phyloP scores from a whole-genome alignment of 148 eudicot genomes.

The Silene uniflora region DNA sequence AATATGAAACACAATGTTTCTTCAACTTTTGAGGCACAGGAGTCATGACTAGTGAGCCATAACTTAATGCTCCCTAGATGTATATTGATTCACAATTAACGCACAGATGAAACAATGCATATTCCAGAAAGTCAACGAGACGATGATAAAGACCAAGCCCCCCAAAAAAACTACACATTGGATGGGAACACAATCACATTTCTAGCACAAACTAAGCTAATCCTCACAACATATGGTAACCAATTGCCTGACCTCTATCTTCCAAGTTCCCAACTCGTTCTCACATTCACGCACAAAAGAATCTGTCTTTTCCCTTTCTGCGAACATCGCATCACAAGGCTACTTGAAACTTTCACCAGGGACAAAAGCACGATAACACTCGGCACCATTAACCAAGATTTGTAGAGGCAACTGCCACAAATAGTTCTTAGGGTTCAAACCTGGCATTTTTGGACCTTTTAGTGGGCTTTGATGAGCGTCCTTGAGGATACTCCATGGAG shows the following conservation, averaged over 20 bases:
- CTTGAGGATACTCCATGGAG: slow-evolving; percentile 75
- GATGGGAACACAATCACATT: slow-evolving; percentile 19
- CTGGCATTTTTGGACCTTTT: slow-evolving; percentile 4
- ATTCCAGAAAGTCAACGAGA: slow-evolving; percentile 1
- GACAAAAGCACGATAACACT: slow-evolving; percentile 12
- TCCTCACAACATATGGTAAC: slow-evolving; percentile 2
- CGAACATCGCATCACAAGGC: background rate
- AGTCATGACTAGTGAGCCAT: background rate
- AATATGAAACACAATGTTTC: background rate
- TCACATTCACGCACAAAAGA: background rate
- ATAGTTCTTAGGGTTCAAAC: background rate
- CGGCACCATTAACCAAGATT: slow-evolving; percentile 3
- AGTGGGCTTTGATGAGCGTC: slow-evolving; percentile 57
- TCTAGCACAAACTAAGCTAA: slow-evolving; percentile 11
- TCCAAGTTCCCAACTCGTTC: background rate
- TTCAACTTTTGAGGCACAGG: background rate
- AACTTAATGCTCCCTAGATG: slow-evolving; percentile 4
- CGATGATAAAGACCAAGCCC: background rate
- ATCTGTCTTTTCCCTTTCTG: background rate
- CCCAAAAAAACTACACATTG: slow-evolving; percentile 19
- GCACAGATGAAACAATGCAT: slow-evolving; percentile 20
- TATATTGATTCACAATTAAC: slow-evolving; percentile 18
- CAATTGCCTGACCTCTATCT: background rate
- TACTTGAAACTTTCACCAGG: slow-evolving; percentile 17
- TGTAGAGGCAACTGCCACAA: background rate